phyloP scores from a whole-genome alignment of 2,329 filamentous ascomycete species.

The Xylariales sp. region DNA sequence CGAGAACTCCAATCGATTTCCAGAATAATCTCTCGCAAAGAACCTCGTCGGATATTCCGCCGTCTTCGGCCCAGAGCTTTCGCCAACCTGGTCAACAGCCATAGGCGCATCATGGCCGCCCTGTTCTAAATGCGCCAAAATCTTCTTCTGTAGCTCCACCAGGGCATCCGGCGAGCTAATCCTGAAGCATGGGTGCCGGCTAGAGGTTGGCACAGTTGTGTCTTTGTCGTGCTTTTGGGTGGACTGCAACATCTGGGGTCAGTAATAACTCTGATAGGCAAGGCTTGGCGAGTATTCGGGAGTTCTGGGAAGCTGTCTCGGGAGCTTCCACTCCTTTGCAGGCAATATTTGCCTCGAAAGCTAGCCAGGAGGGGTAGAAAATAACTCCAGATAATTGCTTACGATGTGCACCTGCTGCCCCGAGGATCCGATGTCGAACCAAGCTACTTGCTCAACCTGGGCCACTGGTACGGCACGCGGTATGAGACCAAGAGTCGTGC shows the following conservation, averaged over 20 bases:
- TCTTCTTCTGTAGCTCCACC: conserved; percentile 36
- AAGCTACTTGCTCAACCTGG: conserved; percentile 47
- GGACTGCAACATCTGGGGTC: no score
- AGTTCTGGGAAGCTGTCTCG: no score
- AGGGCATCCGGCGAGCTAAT: conserved; percentile 44
- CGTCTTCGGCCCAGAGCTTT: conserved; percentile 38
- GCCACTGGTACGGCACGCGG: conserved; percentile 46
- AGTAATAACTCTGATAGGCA: no score
- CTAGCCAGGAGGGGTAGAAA: no score
- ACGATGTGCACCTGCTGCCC: conserved; percentile 55
- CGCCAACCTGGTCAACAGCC: conserved; percentile 51
- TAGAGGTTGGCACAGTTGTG: conserved; percentile 29
- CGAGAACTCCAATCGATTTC: conserved; percentile 50
- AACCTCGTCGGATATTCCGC: conserved; percentile 58
- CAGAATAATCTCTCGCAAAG: conserved; percentile 55
- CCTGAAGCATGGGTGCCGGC: conserved; percentile 56
- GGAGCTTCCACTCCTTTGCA: no score
- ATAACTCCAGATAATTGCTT: no score
- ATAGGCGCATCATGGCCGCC: conserved; percentile 46
- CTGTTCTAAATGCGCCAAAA: conserved; percentile 46
- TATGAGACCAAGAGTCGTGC: conserved; percentile 48
- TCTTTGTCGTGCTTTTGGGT: conserved; percentile 31
- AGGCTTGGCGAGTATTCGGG: no score
- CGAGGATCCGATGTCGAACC: conserved; percentile 54
- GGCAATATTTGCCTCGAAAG: no score